Percentiles rank a stretch among this genome's conserved stretches.
Evolutionary conservation across 2,329 filamentous ascomycete genomes (phyloP).

Genomic region (Penicillium janthinellum): DNA sequence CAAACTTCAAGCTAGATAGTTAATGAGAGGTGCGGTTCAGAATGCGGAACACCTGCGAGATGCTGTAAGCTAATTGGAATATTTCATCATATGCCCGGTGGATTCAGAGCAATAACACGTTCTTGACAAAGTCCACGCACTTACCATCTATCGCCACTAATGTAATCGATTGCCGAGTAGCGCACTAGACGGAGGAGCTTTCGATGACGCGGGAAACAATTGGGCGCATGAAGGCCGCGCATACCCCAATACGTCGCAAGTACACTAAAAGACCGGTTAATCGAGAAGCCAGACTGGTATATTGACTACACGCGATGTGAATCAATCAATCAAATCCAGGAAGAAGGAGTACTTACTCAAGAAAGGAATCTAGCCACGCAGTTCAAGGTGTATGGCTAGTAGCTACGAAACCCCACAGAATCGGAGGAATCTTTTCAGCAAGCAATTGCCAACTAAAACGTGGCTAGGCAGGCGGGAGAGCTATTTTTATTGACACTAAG

Average conservation of each 20-base stretch:
- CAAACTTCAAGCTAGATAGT: neutral
- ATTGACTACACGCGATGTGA: slow-evolving; percentile 1
- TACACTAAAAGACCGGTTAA: slow-evolving; percentile 4
- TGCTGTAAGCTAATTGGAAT: no score
- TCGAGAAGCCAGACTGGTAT: slow-evolving; percentile 1
- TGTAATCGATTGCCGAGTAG: neutral
- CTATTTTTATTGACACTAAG: neutral
- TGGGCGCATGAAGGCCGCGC: neutral
- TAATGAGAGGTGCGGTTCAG: no score
- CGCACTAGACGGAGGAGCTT: neutral
- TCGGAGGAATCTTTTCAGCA: neutral
- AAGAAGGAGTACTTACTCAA: neutral
- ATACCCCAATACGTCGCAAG: neutral
- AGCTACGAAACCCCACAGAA: neutral
- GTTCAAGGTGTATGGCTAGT: neutral
- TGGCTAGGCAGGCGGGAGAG: neutral
- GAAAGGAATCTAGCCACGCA: neutral
- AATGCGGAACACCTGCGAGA: no score
- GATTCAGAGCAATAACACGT: no score
- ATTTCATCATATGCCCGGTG: no score
- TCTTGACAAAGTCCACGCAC: no score
- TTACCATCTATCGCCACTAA: no score
- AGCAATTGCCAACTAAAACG: neutral
- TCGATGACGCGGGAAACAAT: neutral
- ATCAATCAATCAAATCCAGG: neutral